Percentiles rank a stretch among this genome's conserved stretches.
These are phyloP conservation scores for Arbutus unedo DNA, from an alignment of 148 eudicot genomes.

Conservation along the genomic window DNA sequence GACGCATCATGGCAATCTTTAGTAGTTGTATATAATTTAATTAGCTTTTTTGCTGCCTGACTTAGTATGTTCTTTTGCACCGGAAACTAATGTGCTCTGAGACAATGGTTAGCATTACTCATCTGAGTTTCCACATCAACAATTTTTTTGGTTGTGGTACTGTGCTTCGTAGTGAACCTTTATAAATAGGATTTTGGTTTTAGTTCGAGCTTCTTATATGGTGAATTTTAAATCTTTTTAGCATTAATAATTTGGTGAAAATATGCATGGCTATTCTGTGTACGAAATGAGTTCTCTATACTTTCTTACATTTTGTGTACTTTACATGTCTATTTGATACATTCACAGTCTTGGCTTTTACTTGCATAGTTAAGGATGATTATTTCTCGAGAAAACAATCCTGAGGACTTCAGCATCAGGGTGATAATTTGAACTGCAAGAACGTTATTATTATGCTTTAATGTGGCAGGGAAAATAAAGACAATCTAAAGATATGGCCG, in stretches of 20 bases:
- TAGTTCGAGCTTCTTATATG: not conserved
- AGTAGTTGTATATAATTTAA: not conserved
- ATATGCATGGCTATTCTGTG: too few species aligned
- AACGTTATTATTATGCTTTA: not conserved
- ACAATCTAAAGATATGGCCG: not conserved
- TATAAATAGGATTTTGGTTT: not conserved
- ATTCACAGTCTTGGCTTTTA: not conserved
- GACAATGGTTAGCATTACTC: not conserved
- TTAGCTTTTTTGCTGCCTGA: not conserved
- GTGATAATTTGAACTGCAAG: not conserved
- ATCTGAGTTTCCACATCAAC: not conserved
- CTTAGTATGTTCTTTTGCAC: not conserved
- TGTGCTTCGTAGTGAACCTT: not conserved
- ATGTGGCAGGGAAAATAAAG: not conserved
- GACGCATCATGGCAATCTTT: not conserved
- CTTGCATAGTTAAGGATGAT: not conserved
- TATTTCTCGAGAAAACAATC: not conserved
- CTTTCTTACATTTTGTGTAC: not conserved
- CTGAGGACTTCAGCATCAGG: not conserved
- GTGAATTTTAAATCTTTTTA: not conserved
- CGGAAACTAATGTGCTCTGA: not conserved
- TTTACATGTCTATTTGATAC: not conserved
- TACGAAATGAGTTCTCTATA: not conserved
- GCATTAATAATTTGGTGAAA: not conserved
- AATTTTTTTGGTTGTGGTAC: not conserved